Base-by-base conservation (phyloP, 148 eudicot genomes). In the Vaccinium macrocarpon region DNA sequence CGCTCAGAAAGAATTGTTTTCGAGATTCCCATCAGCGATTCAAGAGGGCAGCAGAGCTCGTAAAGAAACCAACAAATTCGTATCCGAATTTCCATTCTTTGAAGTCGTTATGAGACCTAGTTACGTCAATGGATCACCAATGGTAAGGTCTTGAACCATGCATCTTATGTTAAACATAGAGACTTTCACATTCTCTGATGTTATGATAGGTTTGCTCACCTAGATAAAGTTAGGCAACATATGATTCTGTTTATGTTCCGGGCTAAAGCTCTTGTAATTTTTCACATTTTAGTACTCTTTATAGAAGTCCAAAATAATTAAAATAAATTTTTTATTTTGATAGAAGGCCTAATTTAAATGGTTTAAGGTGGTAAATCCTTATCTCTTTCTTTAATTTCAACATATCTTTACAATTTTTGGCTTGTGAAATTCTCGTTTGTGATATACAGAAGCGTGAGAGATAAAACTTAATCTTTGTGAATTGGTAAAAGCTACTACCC, bases 81-180 rank as follows among this genome's bases (percentile, higher is more conserved):
- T 19, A 53, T 84, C 82, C 18, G 21, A 70, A 38, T 79, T 52
- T 42, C 83, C 86, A 15, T 84, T 55, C 71, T 84, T 79, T 56
- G 14, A 66, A 79, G 76, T 84, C 53, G 55, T 79, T 55, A 79
- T 84, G 78, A 53, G 10, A 3, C 55, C 25, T 23, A 23, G 25
- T 53, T 79, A 84, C 62, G 1, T 79, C 6, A 15, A 21, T 2
- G 18, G 8, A 6, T 53, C 57, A 0, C 6, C 6, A n/a, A 9
- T 84, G 82, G 86, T 84, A 78, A 79, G 68, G 82, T 78, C 62
- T 55, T 46, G 46, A 61, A 52, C 66, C 49, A 21, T 35, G 8
- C 27, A 55, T 72, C 6, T 42, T 74, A 46, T 7, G 27, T 21
- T 8, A 29, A 42, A 38, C n/a, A 18, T 46, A 18, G 46, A 21